Conservation (phyloP, 139 green algal genomes). For the Chlamydomonas applanata region DNA sequence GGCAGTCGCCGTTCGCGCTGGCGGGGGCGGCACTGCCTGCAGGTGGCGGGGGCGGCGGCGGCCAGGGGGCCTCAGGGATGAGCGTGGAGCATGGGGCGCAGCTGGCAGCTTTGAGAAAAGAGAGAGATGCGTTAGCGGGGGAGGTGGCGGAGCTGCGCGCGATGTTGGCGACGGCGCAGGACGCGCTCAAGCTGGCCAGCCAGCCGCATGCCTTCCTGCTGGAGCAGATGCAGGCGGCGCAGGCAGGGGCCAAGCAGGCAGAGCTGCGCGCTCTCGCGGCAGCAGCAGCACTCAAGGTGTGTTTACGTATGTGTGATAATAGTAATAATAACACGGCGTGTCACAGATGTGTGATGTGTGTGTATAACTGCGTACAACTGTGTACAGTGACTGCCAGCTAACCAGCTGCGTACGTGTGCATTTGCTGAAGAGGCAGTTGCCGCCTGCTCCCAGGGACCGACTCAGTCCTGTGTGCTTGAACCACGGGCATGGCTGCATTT, state of each 20-base stretch:
- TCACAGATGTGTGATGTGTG: background rate
- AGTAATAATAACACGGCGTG: no score
- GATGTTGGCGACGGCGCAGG: conserved; percentile 15
- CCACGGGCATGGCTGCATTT: no score
- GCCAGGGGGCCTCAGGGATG: no score
- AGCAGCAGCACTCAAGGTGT: conserved; percentile 2
- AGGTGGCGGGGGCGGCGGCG: no score
- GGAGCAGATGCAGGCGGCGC: conserved; percentile 24
- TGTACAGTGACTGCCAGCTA: background rate
- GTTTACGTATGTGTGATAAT: background rate
- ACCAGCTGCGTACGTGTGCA: background rate
- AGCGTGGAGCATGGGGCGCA: no score
- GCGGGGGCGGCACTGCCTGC: no score
- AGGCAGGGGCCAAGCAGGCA: conserved; percentile 5
- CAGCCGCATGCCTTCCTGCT: conserved; percentile 45
- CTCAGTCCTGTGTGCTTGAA: no score
- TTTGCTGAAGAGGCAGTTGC: background rate
- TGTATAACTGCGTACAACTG: background rate
- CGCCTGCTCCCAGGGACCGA: no score
- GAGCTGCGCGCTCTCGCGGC: background rate
- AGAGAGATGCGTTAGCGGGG: background rate
- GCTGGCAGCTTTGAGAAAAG: background rate
- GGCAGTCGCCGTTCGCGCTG: no score
- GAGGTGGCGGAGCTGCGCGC: conserved; percentile 12
- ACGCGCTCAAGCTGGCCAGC: conserved; percentile 17